A percentile compares a stretch with the other conserved stretches of the same genome.
These are phyloP conservation scores for Cyberlindnera euphorbiae DNA, from an alignment of 805 yeast species.

Conservation along the genomic window DNA sequence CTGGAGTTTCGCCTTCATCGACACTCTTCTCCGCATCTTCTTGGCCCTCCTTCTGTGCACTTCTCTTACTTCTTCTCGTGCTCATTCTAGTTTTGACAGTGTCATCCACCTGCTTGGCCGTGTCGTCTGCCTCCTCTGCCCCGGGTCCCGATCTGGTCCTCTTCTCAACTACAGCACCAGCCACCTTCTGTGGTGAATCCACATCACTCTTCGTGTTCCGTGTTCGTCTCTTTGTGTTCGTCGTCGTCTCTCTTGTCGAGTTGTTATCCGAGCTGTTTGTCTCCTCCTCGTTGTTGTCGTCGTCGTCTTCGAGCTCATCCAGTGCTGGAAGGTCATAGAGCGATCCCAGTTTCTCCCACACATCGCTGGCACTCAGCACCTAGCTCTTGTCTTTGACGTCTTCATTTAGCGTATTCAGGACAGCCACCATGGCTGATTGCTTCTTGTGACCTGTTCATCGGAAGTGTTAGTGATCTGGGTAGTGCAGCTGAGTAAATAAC, in stretches of 20 bases:
- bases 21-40: too few relatives aligned
- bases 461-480: constrained; percentile 3
- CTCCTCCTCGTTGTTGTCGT: constrained; percentile 9
- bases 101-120: too few relatives aligned
- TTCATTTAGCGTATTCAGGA: constrained; percentile 16
- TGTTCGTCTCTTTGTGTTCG: constrained; percentile 2
- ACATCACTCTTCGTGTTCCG: too few relatives aligned
- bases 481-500: too few relatives aligned
- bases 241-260: constrained; percentile 9
- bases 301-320: constrained; percentile 47
- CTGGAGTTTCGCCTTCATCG: too few relatives aligned
- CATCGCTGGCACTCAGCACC: constrained; percentile 39
- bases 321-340: constrained; percentile 55
- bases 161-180: too few relatives aligned
- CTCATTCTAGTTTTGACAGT: too few relatives aligned
- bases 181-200: too few relatives aligned
- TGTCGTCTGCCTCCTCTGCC: too few relatives aligned
- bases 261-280: background rate
- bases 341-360: constrained; percentile 51
- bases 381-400: constrained; percentile 27
- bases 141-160: too few relatives aligned
- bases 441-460: constrained; percentile 16
- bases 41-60: too few relatives aligned
- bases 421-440: constrained; percentile 35
- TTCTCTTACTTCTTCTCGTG: too few relatives aligned